A percentile compares a stretch with the other conserved stretches of the same genome.
phyloP scores from a whole-genome alignment of 331 rosid species.

The Malus hybrid region DNA sequence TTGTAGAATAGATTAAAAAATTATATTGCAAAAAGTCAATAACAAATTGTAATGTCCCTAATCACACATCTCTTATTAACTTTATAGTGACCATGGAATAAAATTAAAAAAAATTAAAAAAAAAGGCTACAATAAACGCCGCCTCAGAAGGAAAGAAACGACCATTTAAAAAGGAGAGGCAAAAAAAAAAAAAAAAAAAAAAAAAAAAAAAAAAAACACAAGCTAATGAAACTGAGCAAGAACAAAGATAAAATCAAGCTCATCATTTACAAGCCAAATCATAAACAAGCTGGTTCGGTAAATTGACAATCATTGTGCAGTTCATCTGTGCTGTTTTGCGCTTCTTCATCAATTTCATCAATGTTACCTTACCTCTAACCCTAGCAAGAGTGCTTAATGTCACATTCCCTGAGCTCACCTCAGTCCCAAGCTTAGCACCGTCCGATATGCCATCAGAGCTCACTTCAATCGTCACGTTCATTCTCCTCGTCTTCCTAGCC shows the following conservation, averaged over 20 bases:
- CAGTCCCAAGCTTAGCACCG: not conserved
- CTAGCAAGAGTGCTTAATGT: not conserved
- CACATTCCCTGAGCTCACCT: not conserved
- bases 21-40: not conserved
- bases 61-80: not conserved
- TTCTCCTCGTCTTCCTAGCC: constrained; percentile 15
- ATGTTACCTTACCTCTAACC: constrained; percentile 11
- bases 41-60: not conserved
- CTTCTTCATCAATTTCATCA: constrained; percentile 17
- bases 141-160: not conserved
- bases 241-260: not conserved
- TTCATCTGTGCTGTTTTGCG: constrained; percentile 14
- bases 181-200: too few relatives aligned
- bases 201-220: too few relatives aligned
- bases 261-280: constrained; percentile 3
- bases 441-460: not conserved
- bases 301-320: constrained; percentile 13
- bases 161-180: too few relatives aligned
- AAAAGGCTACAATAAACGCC: not conserved
- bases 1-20: not conserved
- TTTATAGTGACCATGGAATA: not conserved
- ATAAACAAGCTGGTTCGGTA: not conserved
- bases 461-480: constrained; percentile 9
- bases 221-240: not conserved
- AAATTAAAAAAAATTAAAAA: not conserved